Evolutionary conservation across 306 rosid species (phyloP).

Genomic region (Corylus avellana): DNA sequence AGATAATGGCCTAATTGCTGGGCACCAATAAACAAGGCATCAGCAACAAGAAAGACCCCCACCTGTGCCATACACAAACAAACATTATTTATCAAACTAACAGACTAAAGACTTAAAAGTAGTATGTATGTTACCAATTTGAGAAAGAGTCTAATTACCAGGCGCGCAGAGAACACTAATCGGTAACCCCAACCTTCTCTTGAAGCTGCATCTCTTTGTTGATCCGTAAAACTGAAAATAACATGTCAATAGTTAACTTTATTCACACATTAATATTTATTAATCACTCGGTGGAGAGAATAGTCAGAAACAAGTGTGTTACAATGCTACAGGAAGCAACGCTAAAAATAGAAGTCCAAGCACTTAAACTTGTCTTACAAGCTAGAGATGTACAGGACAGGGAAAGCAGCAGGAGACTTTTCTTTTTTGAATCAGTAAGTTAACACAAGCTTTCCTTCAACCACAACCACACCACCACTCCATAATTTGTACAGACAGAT

Average conservation of each 20-base stretch:
- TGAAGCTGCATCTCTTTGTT: conserved; percentile 82
- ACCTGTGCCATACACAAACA: conserved; percentile 47
- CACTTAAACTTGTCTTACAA: background rate
- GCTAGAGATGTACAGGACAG: background rate
- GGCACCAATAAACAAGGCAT: conserved; percentile 73
- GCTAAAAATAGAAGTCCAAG: background rate
- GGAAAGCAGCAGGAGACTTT: background rate
- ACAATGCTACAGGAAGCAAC: background rate
- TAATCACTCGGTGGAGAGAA: background rate
- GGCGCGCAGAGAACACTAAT: conserved; percentile 80
- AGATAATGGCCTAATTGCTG: conserved; percentile 71
- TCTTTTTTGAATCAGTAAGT: background rate
- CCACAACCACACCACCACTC: background rate
- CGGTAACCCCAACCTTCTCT: conserved; percentile 90
- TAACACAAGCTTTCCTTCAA: background rate
- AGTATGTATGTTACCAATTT: background rate
- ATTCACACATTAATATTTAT: background rate
- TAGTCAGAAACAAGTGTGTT: background rate
- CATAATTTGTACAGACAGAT: background rate
- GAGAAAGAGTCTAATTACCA: conserved; percentile 48
- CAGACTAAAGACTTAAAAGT: background rate
- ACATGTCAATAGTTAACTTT: background rate
- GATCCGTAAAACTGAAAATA: conserved; percentile 83
- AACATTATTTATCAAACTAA: conserved; percentile 10
- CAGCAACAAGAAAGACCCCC: conserved; percentile 64